Percentiles rank a stretch among this genome's conserved stretches.
phyloP scores from a whole-genome alignment of 2,329 filamentous ascomycete genomes.

The Zymoseptoria brevis region DNA sequence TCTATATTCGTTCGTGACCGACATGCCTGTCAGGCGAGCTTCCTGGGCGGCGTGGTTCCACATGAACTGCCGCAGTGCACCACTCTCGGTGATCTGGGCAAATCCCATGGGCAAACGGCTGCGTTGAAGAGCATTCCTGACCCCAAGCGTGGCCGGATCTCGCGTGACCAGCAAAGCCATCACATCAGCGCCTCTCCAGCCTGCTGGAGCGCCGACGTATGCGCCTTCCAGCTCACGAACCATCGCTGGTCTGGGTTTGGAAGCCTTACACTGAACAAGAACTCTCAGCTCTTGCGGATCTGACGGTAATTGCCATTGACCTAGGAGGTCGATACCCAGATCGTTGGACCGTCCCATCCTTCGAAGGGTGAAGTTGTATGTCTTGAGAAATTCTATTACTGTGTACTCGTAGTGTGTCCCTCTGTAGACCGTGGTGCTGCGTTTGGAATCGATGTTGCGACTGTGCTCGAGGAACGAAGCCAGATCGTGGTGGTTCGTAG shows the following conservation, averaged over 20 bases:
- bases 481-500: conserved; percentile 52
- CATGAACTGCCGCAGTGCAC: conserved; percentile 57
- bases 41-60: conserved; percentile 62
- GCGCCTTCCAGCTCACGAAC: conserved; percentile 75
- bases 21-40: conserved; percentile 51
- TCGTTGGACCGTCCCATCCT: conserved; percentile 61
- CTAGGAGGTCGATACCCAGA: conserved; percentile 65
- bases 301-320: conserved; percentile 56
- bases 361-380: conserved; percentile 56
- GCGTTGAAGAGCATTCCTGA: conserved; percentile 61
- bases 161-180: conserved; percentile 65
- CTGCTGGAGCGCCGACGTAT: conserved; percentile 62
- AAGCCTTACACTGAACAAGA: conserved; percentile 61
- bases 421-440: conserved; percentile 53
- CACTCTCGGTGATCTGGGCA: conserved; percentile 52
- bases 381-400: conserved; percentile 47
- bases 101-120: conserved; percentile 67
- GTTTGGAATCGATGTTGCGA: conserved; percentile 47
- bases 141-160: conserved; percentile 66
- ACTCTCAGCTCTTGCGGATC: conserved; percentile 30
- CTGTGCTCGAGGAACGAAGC: conserved; percentile 59
- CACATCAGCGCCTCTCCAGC: conserved; percentile 59
- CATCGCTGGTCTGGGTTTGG: conserved; percentile 47
- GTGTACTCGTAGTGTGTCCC: conserved; percentile 75
- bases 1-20: conserved; percentile 20